These are phyloP conservation scores for Rubia balearica DNA, from an alignment of 305 asterid species.

Conservation along the genomic window DNA sequence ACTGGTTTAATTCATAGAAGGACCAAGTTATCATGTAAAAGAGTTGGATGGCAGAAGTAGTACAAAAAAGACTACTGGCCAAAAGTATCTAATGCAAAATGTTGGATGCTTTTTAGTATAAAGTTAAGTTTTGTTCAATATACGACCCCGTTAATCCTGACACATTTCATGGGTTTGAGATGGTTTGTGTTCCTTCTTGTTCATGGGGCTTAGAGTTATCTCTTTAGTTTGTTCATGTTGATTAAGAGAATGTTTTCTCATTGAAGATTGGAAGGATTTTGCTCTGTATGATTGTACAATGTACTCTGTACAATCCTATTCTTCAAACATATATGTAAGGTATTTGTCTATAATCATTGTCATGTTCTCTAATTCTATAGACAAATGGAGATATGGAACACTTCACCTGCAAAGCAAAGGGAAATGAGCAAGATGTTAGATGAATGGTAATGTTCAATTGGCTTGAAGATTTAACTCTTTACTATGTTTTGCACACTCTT, in stretches of 20 bases:
- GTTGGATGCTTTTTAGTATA: background rate
- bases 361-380: conserved; percentile 37
- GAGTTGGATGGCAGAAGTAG: background rate
- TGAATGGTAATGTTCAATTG: conserved; percentile 68
- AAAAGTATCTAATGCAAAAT: background rate
- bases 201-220: background rate
- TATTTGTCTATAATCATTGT: background rate
- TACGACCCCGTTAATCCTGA: background rate
- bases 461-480: conserved; percentile 16
- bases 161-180: background rate
- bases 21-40: background rate
- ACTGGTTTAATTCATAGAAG: background rate
- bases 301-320: background rate
- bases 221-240: conserved; percentile 3
- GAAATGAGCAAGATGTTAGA: conserved; percentile 91
- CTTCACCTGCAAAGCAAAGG: conserved; percentile 78
- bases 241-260: background rate
- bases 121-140: background rate
- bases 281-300: background rate
- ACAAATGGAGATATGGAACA: conserved; percentile 98
- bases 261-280: background rate
- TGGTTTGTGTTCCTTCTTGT: background rate
- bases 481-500: background rate
- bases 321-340: background rate
- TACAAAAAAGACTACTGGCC: background rate